Percentiles rank a stretch among this genome's conserved stretches.
Conservation (phyloP, 1,284 basidiomycete genomes). For the Ustilago xerochloae region DNA sequence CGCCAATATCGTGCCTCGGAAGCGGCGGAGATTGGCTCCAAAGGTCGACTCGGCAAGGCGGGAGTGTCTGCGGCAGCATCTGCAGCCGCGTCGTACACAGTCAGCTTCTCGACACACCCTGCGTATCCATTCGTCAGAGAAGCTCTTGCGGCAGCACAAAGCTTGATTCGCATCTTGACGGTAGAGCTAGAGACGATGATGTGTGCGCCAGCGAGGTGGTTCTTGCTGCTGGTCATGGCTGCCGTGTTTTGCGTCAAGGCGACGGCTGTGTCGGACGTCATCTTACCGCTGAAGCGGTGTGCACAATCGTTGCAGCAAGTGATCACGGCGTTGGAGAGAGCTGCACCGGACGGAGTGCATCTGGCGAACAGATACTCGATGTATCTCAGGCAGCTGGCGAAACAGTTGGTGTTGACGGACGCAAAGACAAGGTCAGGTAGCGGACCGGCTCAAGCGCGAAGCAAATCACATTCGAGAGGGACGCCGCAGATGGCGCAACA, state of each 20-base stretch:
- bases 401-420: slow-evolving; percentile 48
- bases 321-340: slow-evolving; percentile 40
- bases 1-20: slow-evolving; percentile 46
- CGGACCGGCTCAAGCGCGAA: slow-evolving; percentile 6
- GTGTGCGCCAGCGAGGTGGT: slow-evolving; percentile 55
- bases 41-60: slow-evolving; percentile 35
- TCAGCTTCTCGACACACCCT: slow-evolving; percentile 49
- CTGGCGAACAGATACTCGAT: slow-evolving; percentile 47
- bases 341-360: slow-evolving; percentile 49
- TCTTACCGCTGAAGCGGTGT: slow-evolving; percentile 46
- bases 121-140: slow-evolving; percentile 55
- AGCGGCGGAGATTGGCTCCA: slow-evolving; percentile 46
- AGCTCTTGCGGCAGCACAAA: slow-evolving; percentile 51
- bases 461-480: slow-evolving; percentile 18
- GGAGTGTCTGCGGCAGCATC: slow-evolving; percentile 15
- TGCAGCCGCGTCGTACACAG: slow-evolving; percentile 29
- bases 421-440: slow-evolving; percentile 33
- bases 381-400: slow-evolving; percentile 47
- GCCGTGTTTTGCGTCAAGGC: slow-evolving; percentile 53
- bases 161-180: slow-evolving; percentile 50
- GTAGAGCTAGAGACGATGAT: slow-evolving; percentile 53
- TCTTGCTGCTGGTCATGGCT: slow-evolving; percentile 53
- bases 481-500: slow-evolving; percentile 3
- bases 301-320: slow-evolving; percentile 51
- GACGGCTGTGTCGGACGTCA: slow-evolving; percentile 49